Conservation (phyloP, 371 early-diverging fungal species). For the Haplosporangium sp. region DNA sequence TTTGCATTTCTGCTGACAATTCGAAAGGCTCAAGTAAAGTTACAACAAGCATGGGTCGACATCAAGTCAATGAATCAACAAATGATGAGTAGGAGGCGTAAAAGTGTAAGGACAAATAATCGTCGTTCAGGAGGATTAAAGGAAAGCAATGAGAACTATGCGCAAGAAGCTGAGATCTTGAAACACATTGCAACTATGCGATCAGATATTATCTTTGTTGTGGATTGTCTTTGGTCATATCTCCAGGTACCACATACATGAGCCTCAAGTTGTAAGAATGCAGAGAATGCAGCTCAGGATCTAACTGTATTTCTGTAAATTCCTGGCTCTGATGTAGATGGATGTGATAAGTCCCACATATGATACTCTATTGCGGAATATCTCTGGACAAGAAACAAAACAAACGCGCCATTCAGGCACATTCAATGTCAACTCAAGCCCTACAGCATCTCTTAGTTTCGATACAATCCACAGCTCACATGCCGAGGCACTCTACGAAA, state of each 20-base stretch:
- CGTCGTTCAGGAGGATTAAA: conserved; percentile 28
- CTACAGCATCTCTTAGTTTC: conserved; percentile 19
- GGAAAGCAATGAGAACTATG: conserved; percentile 8
- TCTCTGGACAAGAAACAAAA: conserved; percentile 25
- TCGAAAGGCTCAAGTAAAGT: conserved; percentile 59
- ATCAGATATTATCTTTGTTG: conserved; percentile 76
- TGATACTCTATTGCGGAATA: conserved; percentile 49
- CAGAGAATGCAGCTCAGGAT: not conserved
- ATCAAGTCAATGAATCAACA: conserved; percentile 58
- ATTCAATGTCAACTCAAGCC: not conserved
- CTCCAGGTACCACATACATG: conserved; percentile 67
- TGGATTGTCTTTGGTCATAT: conserved; percentile 82
- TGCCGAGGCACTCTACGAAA: conserved; percentile 35
- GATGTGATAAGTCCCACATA: conserved; percentile 72
- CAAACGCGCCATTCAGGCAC: not conserved
- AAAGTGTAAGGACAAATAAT: conserved; percentile 7
- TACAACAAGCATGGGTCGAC: conserved; percentile 63
- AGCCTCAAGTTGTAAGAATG: too few species aligned
- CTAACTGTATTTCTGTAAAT: not conserved
- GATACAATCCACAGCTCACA: conserved; percentile 40
- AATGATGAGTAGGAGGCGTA: conserved; percentile 34
- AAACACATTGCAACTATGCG: conserved; percentile 66
- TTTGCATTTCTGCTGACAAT: conserved; percentile 73
- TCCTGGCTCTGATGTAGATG: conserved; percentile 57
- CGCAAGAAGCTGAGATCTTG: conserved; percentile 52